A percentile compares a stretch with the other conserved stretches of the same genome.
Conservation (phyloP, 140 eudicot genomes). For the Flaveria floridana region DNA sequence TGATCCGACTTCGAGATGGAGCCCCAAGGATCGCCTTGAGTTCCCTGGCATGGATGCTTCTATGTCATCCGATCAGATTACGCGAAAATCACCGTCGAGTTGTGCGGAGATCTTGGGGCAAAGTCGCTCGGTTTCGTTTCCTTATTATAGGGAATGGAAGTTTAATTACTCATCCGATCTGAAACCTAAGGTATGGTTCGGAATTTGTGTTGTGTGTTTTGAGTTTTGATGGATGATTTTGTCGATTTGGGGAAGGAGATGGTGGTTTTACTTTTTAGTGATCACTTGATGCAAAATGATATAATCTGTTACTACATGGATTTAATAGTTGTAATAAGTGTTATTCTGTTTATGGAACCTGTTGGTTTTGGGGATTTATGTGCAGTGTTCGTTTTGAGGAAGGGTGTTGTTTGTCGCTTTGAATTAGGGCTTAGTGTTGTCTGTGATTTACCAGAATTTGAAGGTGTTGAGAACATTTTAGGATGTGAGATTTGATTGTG, state of each 20-base stretch:
- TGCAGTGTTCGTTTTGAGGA: neutral
- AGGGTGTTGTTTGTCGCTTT: neutral
- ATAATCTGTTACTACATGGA: neutral
- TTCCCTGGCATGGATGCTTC: slow-evolving; percentile 62
- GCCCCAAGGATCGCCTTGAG: slow-evolving; percentile 47
- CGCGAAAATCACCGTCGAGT: slow-evolving; percentile 31
- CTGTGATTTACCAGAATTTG: slow-evolving; percentile 4
- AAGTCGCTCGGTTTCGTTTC: slow-evolving; percentile 53
- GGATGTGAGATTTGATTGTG: neutral
- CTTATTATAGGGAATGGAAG: slow-evolving; percentile 76
- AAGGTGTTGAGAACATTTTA: neutral
- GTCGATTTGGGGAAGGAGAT: slow-evolving; percentile 16
- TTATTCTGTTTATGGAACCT: too few species aligned
- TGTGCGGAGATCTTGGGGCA: slow-evolving; percentile 55
- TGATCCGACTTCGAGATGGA: slow-evolving; percentile 70
- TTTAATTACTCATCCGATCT: slow-evolving; percentile 56
- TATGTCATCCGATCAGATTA: slow-evolving; percentile 29
- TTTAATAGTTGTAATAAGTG: neutral
- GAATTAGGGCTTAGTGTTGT: slow-evolving; percentile 21
- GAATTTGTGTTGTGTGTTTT: neutral
- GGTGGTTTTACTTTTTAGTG: neutral
- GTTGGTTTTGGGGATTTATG: neutral
- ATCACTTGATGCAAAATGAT: neutral
- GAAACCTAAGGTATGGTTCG: slow-evolving; percentile 64
- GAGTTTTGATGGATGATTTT: neutral